Evolutionary conservation across 2,329 filamentous ascomycete genomes (phyloP).

Genomic region (Tolypocladium amazonense): DNA sequence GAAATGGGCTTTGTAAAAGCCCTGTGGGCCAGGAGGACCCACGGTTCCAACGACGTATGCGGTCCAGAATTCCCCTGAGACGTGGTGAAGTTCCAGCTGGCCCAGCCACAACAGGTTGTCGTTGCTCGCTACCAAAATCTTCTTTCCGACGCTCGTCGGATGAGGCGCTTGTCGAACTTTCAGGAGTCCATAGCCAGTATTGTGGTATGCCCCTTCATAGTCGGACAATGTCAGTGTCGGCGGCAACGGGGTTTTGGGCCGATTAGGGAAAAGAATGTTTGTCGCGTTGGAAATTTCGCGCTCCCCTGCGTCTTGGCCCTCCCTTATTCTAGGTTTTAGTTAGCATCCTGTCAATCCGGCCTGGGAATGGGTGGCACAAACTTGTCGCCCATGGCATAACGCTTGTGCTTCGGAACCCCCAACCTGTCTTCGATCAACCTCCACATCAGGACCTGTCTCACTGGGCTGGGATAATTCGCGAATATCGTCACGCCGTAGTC

Average conservation of each 20-base stretch:
- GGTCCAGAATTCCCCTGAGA: constrained; percentile 17
- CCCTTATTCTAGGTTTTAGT: neutral
- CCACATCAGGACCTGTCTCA: constrained; percentile 12
- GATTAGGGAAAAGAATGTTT: constrained; percentile 25
- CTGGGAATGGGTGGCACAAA: neutral
- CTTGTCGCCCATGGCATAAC: constrained; percentile 10
- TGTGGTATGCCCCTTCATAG: constrained; percentile 28
- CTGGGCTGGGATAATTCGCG: constrained; percentile 28
- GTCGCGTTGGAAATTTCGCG: constrained; percentile 17
- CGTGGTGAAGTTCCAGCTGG: constrained; percentile 12
- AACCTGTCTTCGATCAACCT: constrained; percentile 20
- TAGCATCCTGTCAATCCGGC: neutral
- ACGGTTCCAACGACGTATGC: neutral
- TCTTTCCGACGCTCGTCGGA: constrained; percentile 1
- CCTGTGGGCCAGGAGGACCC: neutral
- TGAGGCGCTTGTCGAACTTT: constrained; percentile 8
- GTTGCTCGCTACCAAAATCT: constrained; percentile 13
- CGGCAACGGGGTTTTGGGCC: constrained; percentile 22
- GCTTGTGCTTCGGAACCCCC: constrained; percentile 7
- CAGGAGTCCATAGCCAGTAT: constrained; percentile 27
- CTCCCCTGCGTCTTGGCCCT: neutral
- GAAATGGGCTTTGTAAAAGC: constrained; percentile 5
- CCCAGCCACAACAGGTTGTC: constrained; percentile 10
- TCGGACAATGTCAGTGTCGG: constrained; percentile 22
- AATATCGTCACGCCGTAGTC: constrained; percentile 9